Base-by-base conservation (phyloP, 2,329 filamentous ascomycete genomes). In the Hansfordia pulvinata region DNA sequence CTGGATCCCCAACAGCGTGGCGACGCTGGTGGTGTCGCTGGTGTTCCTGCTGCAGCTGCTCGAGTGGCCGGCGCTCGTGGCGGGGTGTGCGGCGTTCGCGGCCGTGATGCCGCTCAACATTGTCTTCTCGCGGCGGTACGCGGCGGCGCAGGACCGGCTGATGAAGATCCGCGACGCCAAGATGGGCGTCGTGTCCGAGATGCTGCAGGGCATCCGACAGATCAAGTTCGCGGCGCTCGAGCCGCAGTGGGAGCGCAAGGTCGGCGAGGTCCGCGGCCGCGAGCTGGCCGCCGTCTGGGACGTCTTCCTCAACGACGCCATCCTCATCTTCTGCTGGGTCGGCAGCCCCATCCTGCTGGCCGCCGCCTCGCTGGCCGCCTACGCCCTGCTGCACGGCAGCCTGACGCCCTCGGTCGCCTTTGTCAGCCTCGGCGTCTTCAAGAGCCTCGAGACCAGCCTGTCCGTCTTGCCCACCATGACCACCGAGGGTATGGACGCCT, bases 211-310 rank as follows among this genome's bases (percentile, higher is more conserved):
- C 6, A 86, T 88, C 35, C 69, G 80, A 2, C 82, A 90, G 48
- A 83, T 90, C 53, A 90, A 90, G 42, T 85, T 88, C 39, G 79
- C 79, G 1, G 81, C 81, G 1, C 52, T 84, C 2, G 82, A 88
- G 47, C 53, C 58, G 12, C 70, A 80, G 38, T 88, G 82, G 81
- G 71, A 84, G 45, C 58, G 62, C 10, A 78, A 75, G 33, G 80
- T 90, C 44, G 50, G 62, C 34, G 49, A 64, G 34, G 68, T 75
- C 6, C 62, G 82, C 41, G 65, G 74, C 22, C 66, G 63, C 24
- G 82, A 88, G 44, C 60, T 88, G 8, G 49, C 53, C 5, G 69
- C 69, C 13, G 63, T 82, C 19, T 81, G 77, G 70, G 60, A 56
- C 20, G 65, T 73, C 2, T 85, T 82, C 39, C 42, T 64, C 24